Evolutionary conservation across 495 filamentous ascomycete species (phyloP).

Genomic region (Aspergillus funiculosus): DNA sequence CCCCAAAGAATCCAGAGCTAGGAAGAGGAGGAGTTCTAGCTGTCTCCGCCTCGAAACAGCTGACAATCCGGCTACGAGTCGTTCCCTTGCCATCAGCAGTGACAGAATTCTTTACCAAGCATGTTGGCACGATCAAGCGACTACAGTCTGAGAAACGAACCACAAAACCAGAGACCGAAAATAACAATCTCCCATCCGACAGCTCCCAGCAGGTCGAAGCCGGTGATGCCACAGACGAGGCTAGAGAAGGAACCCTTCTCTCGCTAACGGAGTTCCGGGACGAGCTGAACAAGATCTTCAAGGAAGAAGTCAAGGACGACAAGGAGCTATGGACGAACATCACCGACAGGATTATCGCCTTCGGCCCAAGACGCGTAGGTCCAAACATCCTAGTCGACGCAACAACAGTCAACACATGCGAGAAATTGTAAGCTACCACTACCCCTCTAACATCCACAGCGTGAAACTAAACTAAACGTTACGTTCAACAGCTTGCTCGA

Average conservation of each 20-base stretch:
- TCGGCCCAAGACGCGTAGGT: conserved; percentile 79
- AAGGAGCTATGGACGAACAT: conserved; percentile 71
- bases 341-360: conserved; percentile 77
- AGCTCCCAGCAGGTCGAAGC: conserved; percentile 29
- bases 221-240: conserved; percentile 41
- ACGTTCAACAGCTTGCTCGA: conserved; percentile 33
- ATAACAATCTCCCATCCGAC: conserved; percentile 23
- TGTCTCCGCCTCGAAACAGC: conserved; percentile 75
- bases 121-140: conserved; percentile 68
- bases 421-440: conserved; percentile 59
- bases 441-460: neutral
- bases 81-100: conserved; percentile 70
- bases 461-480: neutral
- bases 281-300: conserved; percentile 61
- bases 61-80: conserved; percentile 73
- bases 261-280: conserved; percentile 69
- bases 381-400: conserved; percentile 88
- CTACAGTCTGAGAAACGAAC: conserved; percentile 64
- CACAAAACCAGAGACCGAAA: conserved; percentile 35
- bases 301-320: conserved; percentile 52
- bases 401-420: conserved; percentile 65
- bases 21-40: conserved; percentile 76
- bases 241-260: conserved; percentile 49
- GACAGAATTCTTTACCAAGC: conserved; percentile 79
- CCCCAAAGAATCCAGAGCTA: conserved; percentile 76